Evolutionary conservation across 2,329 filamentous ascomycete species (phyloP).

Genomic region (Aspergillus oerlinghausenensis): DNA sequence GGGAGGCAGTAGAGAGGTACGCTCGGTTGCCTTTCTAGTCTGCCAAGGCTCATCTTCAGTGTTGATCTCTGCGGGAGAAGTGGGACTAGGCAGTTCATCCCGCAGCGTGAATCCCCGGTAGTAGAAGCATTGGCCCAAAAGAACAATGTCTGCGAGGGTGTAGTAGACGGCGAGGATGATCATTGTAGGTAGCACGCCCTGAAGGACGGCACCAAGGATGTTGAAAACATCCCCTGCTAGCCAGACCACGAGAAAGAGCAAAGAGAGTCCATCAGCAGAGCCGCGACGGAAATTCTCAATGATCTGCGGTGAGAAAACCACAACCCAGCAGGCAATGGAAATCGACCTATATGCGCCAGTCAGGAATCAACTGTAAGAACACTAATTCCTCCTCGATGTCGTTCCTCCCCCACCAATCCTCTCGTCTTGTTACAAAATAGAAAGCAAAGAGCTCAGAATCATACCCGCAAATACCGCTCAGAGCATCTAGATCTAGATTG

Average conservation of each 20-base stretch:
- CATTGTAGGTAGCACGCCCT: slow-evolving; percentile 93
- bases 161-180: slow-evolving; percentile 93
- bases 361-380: slow-evolving; percentile 1
- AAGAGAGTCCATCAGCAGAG: slow-evolving; percentile 81
- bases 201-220: slow-evolving; percentile 84
- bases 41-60: slow-evolving; percentile 13
- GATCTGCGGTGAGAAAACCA: slow-evolving; percentile 96
- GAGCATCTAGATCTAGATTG: slow-evolving; percentile 79
- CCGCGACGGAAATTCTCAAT: slow-evolving; percentile 85
- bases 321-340: slow-evolving; percentile 95
- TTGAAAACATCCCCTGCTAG: slow-evolving; percentile 93
- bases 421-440: slow-evolving; percentile 2
- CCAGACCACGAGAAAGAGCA: slow-evolving; percentile 93
- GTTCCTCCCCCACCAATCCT: neutral
- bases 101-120: slow-evolving; percentile 70
- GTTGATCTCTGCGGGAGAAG: slow-evolving; percentile 9
- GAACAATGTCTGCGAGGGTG: slow-evolving; percentile 82
- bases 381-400: neutral
- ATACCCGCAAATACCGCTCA: slow-evolving; percentile 86
- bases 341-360: slow-evolving; percentile 62
- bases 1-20: slow-evolving; percentile 25
- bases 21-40: slow-evolving; percentile 23
- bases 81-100: slow-evolving; percentile 23
- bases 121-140: slow-evolving; percentile 89
- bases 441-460: slow-evolving; percentile 19